Base-by-base conservation (phyloP, 2,329 filamentous ascomycete species). In the Ceratocystis lukuohia region DNA sequence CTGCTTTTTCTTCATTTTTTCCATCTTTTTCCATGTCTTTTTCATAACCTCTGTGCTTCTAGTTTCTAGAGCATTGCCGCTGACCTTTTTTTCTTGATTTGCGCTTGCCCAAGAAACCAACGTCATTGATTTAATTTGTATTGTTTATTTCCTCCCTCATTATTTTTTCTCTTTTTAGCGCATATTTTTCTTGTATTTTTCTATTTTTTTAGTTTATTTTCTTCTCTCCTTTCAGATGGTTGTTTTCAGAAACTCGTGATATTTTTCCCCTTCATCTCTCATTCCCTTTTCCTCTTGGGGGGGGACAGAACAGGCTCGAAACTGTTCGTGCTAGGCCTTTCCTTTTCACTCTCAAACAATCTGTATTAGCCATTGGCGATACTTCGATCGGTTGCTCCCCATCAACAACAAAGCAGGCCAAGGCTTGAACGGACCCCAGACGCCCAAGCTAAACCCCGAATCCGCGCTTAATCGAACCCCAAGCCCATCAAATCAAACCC, bases 111-210 rank as follows among this genome's bases (percentile, higher is more conserved):
- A 53, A n/a, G n/a, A 53, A 8, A n/a, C 22, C n/a, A 28, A 33
- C 53, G 53, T 57, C 53, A 57, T 57, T 28, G 53, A 57, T 57
- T 57, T 33, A 57, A 57, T 15, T 10, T 57, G 53, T 33, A 57
- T 57, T 33, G 25, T 57, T 57, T 57, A 17, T n/a, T 57, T 17
- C 2, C 20, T 57, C 48, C 48, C 48, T 20, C 22, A 8, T 17
- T 57, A 20, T 57, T 57, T 8, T 57, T 17, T 57, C 12, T 28
- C 12, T 33, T 33, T 17, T 33, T 17, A 57, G 53, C 53, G 25
- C n/a, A 7, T 53, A 4, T 53, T 25, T 20, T 53, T 53, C 48
- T 22, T 12, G 6, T 7, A 6, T 17, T 17, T 50, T 33, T n/a
- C 22, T n/a, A 30, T 57, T 30, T 17, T 57, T 30, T 57, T 17